Conservation (phyloP, 805 yeast genomes). For the Yarrowia divulgata region DNA sequence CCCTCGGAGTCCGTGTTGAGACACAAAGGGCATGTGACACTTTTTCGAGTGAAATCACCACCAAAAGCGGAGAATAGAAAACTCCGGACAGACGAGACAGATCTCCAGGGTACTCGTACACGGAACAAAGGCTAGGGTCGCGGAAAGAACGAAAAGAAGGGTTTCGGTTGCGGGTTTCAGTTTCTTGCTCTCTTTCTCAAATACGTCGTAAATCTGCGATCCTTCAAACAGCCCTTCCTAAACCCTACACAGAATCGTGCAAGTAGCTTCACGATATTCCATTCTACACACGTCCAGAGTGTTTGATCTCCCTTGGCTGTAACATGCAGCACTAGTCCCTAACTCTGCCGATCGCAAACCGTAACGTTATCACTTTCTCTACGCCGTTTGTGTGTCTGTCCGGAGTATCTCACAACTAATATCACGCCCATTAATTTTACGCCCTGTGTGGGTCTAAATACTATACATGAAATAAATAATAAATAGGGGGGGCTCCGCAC, state of each 20-base stretch:
- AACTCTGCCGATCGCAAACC: conserved; percentile 18
- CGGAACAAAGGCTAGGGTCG: too few species aligned
- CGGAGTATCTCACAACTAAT: neutral
- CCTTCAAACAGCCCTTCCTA: neutral
- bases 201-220: conserved; percentile 5
- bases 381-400: neutral
- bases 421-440: too few species aligned
- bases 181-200: neutral
- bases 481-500: too few species aligned
- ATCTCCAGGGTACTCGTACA: too few species aligned
- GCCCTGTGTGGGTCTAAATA: neutral
- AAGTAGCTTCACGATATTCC: too few species aligned
- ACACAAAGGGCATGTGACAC: too few species aligned
- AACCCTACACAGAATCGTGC: neutral
- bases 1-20: too few species aligned
- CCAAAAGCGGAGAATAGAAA: too few species aligned
- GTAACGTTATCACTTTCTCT: neutral
- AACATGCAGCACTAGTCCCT: conserved; percentile 31
- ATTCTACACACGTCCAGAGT: too few species aligned
- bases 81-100: too few species aligned
- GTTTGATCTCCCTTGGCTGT: conserved; percentile 32
- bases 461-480: neutral
- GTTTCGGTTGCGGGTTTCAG: too few species aligned
- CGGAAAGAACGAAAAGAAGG: neutral
- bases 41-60: too few species aligned